Percentiles rank a stretch among this genome's conserved stretches.
These are phyloP conservation scores for Drechslerella stenobrocha DNA, from an alignment of 2,329 filamentous ascomycete genomes.

Conservation along the genomic window DNA sequence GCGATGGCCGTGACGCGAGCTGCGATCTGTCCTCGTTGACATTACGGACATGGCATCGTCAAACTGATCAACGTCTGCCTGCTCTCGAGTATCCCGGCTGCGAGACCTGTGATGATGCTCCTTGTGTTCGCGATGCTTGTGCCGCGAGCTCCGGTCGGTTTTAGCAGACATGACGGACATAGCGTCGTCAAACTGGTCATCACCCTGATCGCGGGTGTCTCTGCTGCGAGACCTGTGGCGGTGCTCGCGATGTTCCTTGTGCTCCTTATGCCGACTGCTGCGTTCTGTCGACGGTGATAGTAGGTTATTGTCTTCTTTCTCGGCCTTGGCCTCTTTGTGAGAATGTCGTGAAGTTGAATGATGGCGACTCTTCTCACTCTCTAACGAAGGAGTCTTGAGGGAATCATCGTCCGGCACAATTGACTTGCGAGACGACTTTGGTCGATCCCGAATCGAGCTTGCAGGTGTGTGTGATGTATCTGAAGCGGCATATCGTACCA, in stretches of 20 bases:
- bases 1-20: constrained; percentile 32
- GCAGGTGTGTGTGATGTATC: constrained; percentile 38
- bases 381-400: constrained; percentile 7
- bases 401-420: constrained; percentile 25
- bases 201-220: constrained; percentile 27
- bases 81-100: constrained; percentile 26
- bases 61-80: constrained; percentile 28
- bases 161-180: constrained; percentile 29
- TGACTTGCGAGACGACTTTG: constrained; percentile 39
- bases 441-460: constrained; percentile 32
- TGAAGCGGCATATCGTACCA: constrained; percentile 41
- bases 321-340: constrained; percentile 14
- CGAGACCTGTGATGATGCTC: constrained; percentile 35
- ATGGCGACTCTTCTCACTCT: constrained; percentile 25
- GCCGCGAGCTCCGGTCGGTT: constrained; percentile 38
- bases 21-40: constrained; percentile 29
- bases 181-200: constrained; percentile 38
- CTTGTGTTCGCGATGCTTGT: constrained; percentile 33
- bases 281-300: constrained; percentile 35
- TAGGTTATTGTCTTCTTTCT: constrained; percentile 13
- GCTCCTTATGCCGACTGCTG: constrained; percentile 20
- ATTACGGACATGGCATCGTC: constrained; percentile 39
- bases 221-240: constrained; percentile 43
- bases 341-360: constrained; percentile 39
- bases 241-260: constrained; percentile 37